Percentiles rank a stretch among this genome's conserved stretches.
Conservation (phyloP, 2,329 filamentous ascomycete species). For the Colletotrichum paranaense region DNA sequence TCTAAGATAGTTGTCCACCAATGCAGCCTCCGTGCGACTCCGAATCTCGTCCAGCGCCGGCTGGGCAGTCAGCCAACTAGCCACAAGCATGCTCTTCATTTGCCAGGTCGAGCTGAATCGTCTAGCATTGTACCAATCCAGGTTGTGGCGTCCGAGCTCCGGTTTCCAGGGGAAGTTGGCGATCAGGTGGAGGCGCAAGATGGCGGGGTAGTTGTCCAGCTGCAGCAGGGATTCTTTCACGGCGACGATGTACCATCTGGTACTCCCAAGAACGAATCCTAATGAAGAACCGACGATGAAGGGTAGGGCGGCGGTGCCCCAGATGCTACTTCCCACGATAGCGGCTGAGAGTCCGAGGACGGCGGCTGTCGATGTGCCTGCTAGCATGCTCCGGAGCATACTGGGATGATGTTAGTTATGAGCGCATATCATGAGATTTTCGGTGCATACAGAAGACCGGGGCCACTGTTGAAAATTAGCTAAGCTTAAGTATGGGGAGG, state of each 20-base stretch:
- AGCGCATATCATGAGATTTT: neutral
- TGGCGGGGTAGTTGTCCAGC: constrained; percentile 37
- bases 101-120: constrained; percentile 35
- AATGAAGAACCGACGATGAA: constrained; percentile 38
- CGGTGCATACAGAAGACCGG: constrained; percentile 1
- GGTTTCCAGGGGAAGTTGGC: constrained; percentile 39
- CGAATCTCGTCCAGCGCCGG: constrained; percentile 38
- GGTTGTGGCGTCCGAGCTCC: constrained; percentile 17
- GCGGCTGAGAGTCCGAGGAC: constrained; percentile 33
- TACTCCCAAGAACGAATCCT: constrained; percentile 39
- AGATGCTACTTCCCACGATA: constrained; percentile 37
- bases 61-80: constrained; percentile 39
- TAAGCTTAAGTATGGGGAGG: accelerated
- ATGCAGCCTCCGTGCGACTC: constrained; percentile 29
- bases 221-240: constrained; percentile 37
- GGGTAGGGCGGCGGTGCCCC: constrained; percentile 39
- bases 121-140: constrained; percentile 31
- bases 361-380: constrained; percentile 37
- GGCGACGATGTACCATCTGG: constrained; percentile 36
- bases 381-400: constrained; percentile 41
- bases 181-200: constrained; percentile 38
- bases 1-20: constrained; percentile 23
- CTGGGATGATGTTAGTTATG: constrained; percentile 6
- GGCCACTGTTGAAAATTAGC: neutral
- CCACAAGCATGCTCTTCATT: constrained; percentile 38